Conservation (phyloP, 1,284 basidiomycete species). For the Meripilus lineatus region DNA sequence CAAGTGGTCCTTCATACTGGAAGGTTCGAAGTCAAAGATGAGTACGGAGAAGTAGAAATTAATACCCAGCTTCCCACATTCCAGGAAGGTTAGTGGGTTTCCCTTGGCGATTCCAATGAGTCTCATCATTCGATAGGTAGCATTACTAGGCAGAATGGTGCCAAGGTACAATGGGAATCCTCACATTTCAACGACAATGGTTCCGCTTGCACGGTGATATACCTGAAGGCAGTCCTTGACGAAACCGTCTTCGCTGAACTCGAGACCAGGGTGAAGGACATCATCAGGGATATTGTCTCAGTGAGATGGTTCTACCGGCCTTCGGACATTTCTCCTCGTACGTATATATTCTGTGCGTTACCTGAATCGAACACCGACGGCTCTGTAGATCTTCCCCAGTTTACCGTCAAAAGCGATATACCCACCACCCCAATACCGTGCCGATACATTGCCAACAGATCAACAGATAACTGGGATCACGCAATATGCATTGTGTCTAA, state of each 20-base stretch:
- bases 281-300: constrained; percentile 28
- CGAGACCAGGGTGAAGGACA: constrained; percentile 8
- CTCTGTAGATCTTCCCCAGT: too few species aligned
- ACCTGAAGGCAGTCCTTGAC: constrained; percentile 7
- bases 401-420: too few species aligned
- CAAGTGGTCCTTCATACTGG: constrained; percentile 69
- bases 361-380: too few species aligned
- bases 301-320: constrained; percentile 42
- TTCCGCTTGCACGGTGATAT: constrained; percentile 28
- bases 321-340: constrained; percentile 15
- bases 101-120: neutral
- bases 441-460: constrained; percentile 39
- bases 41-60: constrained; percentile 39
- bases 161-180: constrained; percentile 42
- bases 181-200: constrained; percentile 35
- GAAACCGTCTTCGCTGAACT: constrained; percentile 3
- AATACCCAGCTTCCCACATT: constrained; percentile 33
- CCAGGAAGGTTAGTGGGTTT: constrained; percentile 32
- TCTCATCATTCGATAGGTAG: constrained; percentile 8
- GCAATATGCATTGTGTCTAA: constrained; percentile 42
- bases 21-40: constrained; percentile 39
- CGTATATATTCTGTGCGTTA: constrained; percentile 14
- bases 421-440: constrained; percentile 57
- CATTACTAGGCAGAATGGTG: constrained; percentile 13
- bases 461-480: constrained; percentile 51